Conservation (phyloP, 1,284 basidiomycete genomes). For the Kalmanozyma brasiliensis region DNA sequence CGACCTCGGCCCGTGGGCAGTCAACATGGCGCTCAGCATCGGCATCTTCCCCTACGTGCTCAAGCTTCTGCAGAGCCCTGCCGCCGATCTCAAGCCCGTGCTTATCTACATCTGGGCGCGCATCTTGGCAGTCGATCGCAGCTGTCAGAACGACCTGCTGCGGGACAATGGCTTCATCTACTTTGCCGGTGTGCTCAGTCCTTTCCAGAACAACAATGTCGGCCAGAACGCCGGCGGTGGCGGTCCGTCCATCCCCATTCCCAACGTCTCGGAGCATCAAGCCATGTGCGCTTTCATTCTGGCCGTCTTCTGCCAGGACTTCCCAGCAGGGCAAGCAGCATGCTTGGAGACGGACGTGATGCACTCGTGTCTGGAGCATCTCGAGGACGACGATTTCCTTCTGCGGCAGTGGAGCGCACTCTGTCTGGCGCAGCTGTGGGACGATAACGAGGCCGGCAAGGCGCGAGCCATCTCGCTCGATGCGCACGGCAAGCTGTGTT, state of each 20-base stretch:
- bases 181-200: conserved; percentile 64
- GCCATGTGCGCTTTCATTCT: conserved; percentile 99
- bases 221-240: conserved; percentile 30
- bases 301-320: conserved; percentile 89
- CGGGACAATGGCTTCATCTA: conserved; percentile 73
- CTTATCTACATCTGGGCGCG: conserved; percentile 99
- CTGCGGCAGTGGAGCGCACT: conserved; percentile 93
- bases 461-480: conserved; percentile 82
- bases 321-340: conserved; percentile 83
- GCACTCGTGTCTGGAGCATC: conserved; percentile 84
- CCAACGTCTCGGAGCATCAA: conserved; percentile 94
- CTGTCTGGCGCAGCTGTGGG: conserved; percentile 96
- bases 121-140: conserved; percentile 92
- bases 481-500: conserved; percentile 86
- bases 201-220: conserved; percentile 45
- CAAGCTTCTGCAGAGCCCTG: conserved; percentile 92
- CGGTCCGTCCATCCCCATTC: conserved; percentile 73
- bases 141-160: conserved; percentile 89
- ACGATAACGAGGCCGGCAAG: conserved; percentile 89
- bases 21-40: conserved; percentile 94
- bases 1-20: conserved; percentile 97
- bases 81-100: conserved; percentile 94
- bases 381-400: conserved; percentile 87
- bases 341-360: conserved; percentile 88
- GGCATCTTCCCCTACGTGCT: conserved; percentile 99